Conservation (phyloP, 345 rosid species). For the Murraya koenigii region DNA sequence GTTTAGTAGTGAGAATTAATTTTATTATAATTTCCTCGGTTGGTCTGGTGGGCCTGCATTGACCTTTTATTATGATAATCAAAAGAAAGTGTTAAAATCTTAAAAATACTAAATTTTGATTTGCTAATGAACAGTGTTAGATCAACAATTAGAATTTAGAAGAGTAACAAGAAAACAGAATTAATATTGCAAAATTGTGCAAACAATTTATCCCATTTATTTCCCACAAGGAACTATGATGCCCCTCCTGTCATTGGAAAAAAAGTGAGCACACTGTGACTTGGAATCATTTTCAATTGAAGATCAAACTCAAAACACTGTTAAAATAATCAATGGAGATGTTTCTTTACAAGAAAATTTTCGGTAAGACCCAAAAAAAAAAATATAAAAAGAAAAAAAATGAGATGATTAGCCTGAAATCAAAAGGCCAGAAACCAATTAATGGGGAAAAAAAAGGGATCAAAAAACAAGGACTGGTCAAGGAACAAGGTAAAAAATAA, state of each 20-base stretch:
- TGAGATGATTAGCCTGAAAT: constrained; percentile 35
- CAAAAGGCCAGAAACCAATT: constrained; percentile 48
- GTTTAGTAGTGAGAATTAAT: too few species aligned
- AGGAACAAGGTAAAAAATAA: constrained; percentile 42
- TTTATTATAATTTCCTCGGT: too few species aligned
- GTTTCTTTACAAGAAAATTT: constrained; percentile 49
- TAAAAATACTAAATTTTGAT: not conserved
- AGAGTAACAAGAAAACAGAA: not conserved
- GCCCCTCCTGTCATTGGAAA: not conserved
- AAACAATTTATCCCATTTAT: not conserved
- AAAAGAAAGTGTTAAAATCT: too few species aligned
- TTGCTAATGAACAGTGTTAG: not conserved
- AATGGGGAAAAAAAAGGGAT: constrained; percentile 15
- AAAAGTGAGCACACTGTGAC: constrained; percentile 1
- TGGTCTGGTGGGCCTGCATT: too few species aligned
- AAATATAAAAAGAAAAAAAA: constrained; percentile 22
- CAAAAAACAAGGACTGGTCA: constrained; percentile 27
- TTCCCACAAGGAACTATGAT: not conserved
- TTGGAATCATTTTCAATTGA: constrained; percentile 9
- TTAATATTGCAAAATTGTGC: not conserved
- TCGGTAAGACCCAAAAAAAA: constrained; percentile 16
- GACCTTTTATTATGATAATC: too few species aligned
- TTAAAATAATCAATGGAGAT: constrained; percentile 44
- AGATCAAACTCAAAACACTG: constrained; percentile 30
- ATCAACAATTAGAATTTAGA: not conserved